A percentile compares a stretch with the other conserved stretches of the same genome.
Evolutionary conservation across 495 filamentous ascomycete genomes (phyloP).

Genomic region (Cercophora newfieldiana): DNA sequence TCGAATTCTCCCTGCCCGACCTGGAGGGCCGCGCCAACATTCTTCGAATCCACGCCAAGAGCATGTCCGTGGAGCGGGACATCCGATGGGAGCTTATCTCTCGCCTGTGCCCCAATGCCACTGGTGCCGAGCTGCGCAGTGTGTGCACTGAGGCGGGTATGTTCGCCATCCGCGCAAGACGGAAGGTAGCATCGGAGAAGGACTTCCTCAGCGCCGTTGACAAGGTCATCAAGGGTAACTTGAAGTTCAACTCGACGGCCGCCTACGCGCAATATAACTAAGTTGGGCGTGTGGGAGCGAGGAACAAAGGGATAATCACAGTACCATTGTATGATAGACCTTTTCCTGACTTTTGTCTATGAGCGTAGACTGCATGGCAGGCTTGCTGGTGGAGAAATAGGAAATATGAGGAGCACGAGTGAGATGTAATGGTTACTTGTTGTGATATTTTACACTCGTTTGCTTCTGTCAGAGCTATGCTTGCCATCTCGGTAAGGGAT

Average conservation of each 20-base stretch:
- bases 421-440: too few species aligned
- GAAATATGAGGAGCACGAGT: background rate
- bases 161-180: conserved; percentile 94
- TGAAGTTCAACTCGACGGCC: conserved; percentile 99
- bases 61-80: conserved; percentile 98
- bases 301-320: conserved; percentile 19
- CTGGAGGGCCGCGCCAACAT: conserved; percentile 97
- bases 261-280: conserved; percentile 99
- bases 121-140: conserved; percentile 89
- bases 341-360: background rate
- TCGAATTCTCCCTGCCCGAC: conserved; percentile 96
- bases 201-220: conserved; percentile 97
- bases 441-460: too few species aligned
- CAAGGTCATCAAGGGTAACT: conserved; percentile 98
- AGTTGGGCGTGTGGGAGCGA: background rate
- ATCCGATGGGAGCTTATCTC: conserved; percentile 99
- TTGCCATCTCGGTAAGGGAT: too few species aligned
- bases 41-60: conserved; percentile 97
- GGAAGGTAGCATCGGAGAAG: conserved; percentile 99
- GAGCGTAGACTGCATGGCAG: background rate
- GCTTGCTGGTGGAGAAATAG: background rate
- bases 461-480: too few species aligned
- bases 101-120: conserved; percentile 93
- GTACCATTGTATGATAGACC: conserved; percentile 25
- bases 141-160: conserved; percentile 99